Evolutionary conservation across 2,329 filamentous ascomycete genomes (phyloP).

Genomic region (Ceratocystis destructans): DNA sequence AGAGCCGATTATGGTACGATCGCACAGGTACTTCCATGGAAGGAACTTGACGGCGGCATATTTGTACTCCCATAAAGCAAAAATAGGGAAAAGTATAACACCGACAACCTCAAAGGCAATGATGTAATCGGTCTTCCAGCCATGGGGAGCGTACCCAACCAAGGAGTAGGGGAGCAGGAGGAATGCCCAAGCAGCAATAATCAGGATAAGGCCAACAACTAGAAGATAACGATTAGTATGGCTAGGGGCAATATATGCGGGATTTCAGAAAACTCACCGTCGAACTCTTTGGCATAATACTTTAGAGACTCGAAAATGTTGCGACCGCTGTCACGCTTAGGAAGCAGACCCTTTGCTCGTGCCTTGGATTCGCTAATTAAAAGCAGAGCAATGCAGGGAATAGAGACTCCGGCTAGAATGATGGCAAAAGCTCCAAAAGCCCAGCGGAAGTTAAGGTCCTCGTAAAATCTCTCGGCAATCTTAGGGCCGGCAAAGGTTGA

Average conservation of each 20-base stretch:
- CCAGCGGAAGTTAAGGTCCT: conserved; percentile 31
- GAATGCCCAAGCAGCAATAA: conserved; percentile 38
- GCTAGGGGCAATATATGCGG: conserved; percentile 20
- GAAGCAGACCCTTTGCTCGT: conserved; percentile 34
- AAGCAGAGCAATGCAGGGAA: conserved; percentile 28
- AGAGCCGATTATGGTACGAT: conserved; percentile 37
- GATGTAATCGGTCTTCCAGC: conserved; percentile 33
- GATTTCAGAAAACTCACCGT: conserved; percentile 27
- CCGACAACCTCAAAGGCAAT: conserved; percentile 40
- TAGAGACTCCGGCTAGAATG: conserved; percentile 38
- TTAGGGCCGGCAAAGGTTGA: conserved; percentile 33
- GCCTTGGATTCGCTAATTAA: conserved; percentile 33
- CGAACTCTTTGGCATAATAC: conserved; percentile 46
- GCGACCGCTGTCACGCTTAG: conserved; percentile 32
- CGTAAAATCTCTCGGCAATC: conserved; percentile 30
- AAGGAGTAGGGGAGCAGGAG: conserved; percentile 40
- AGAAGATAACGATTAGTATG: conserved; percentile 1
- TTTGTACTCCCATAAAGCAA: conserved; percentile 44
- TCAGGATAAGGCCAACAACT: conserved; percentile 38
- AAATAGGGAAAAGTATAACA: conserved; percentile 32
- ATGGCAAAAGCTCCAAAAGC: conserved; percentile 50
- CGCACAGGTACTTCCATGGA: conserved; percentile 36
- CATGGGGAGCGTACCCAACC: conserved; percentile 25
- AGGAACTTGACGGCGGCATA: conserved; percentile 45
- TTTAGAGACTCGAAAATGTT: conserved; percentile 34